A percentile compares a stretch with the other conserved stretches of the same genome.
Evolutionary conservation across 2,329 filamentous ascomycete species (phyloP).

Genomic region (Penicillium sclerotiorum): DNA sequence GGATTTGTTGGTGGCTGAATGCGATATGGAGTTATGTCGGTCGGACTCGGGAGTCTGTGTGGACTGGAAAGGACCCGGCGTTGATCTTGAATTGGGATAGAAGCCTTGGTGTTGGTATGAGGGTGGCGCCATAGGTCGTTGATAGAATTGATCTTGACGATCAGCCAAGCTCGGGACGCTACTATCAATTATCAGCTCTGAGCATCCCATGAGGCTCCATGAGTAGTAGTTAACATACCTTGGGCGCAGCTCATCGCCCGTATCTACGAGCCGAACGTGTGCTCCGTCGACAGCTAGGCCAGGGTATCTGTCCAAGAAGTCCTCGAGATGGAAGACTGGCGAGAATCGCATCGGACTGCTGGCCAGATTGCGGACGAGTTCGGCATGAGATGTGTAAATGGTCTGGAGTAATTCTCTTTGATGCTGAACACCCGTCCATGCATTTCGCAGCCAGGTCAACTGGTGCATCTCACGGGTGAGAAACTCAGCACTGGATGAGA

Average conservation of each 20-base stretch:
- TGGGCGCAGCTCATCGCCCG: constrained; percentile 55
- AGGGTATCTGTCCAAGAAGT: constrained; percentile 83
- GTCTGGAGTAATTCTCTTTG: constrained; percentile 77
- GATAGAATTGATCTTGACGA: constrained; percentile 24
- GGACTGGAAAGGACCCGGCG: constrained; percentile 9
- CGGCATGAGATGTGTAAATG: constrained; percentile 76
- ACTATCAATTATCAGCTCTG: background rate
- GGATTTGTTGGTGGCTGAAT: constrained; percentile 5
- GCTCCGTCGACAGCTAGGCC: constrained; percentile 72
- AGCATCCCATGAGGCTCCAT: background rate
- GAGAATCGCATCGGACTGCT: constrained; percentile 72
- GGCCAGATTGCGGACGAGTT: constrained; percentile 73
- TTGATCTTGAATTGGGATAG: constrained; percentile 15
- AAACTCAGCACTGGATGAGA: constrained; percentile 68
- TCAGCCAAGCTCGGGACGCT: constrained; percentile 16
- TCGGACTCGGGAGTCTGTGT: constrained; percentile 14
- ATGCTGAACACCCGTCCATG: constrained; percentile 78
- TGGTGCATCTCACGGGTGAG: constrained; percentile 78
- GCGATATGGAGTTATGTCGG: constrained; percentile 13
- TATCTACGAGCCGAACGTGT: constrained; percentile 71
- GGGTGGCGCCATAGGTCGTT: constrained; percentile 18
- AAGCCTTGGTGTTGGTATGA: constrained; percentile 17
- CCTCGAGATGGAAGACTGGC: constrained; percentile 79
- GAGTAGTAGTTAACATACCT: constrained; percentile 11
- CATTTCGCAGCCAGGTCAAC: constrained; percentile 71